Conservation (phyloP, 768 basidiomycete genomes). For the Trametopsis cervina region DNA sequence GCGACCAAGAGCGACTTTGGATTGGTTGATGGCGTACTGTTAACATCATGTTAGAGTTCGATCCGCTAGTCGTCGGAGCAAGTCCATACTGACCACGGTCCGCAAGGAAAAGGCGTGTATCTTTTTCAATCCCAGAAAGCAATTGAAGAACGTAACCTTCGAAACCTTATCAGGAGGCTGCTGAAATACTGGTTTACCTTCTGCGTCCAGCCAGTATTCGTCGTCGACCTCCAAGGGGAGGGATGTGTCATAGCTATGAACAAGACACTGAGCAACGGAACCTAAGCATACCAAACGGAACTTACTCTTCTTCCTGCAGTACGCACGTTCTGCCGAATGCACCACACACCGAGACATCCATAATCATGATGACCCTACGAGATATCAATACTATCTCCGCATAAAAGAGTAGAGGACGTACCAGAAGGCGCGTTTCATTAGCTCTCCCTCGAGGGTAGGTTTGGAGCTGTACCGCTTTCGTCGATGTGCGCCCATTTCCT, state of each 20-base stretch:
- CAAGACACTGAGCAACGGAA: no score
- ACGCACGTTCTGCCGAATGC: slow-evolving; percentile 56
- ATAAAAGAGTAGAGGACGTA: background rate
- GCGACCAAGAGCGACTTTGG: slow-evolving; percentile 28
- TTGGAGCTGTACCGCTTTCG: slow-evolving; percentile 19
- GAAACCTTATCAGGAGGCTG: slow-evolving; percentile 58
- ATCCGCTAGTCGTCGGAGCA: background rate
- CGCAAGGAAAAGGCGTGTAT: slow-evolving; percentile 45
- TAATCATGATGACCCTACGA: slow-evolving; percentile 17
- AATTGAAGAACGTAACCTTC: slow-evolving; percentile 47
- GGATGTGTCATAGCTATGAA: slow-evolving; percentile 58
- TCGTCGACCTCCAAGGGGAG: slow-evolving; percentile 60
- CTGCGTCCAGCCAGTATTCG: slow-evolving; percentile 60
- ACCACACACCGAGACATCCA: slow-evolving; percentile 39
- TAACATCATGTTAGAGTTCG: background rate
- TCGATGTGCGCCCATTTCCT: slow-evolving; percentile 54
- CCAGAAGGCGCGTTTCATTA: slow-evolving; percentile 12
- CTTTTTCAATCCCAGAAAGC: slow-evolving; percentile 48
- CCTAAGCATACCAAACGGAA: slow-evolving; percentile 6
- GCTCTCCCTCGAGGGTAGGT: slow-evolving; percentile 9
- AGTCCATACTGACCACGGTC: background rate
- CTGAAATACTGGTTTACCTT: slow-evolving; percentile 46
- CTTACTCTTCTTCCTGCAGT: slow-evolving; percentile 67
- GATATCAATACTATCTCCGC: background rate
- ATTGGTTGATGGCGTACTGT: slow-evolving; percentile 42